phyloP scores from a whole-genome alignment of 805 yeast species.

The Naumovozyma castellii region DNA sequence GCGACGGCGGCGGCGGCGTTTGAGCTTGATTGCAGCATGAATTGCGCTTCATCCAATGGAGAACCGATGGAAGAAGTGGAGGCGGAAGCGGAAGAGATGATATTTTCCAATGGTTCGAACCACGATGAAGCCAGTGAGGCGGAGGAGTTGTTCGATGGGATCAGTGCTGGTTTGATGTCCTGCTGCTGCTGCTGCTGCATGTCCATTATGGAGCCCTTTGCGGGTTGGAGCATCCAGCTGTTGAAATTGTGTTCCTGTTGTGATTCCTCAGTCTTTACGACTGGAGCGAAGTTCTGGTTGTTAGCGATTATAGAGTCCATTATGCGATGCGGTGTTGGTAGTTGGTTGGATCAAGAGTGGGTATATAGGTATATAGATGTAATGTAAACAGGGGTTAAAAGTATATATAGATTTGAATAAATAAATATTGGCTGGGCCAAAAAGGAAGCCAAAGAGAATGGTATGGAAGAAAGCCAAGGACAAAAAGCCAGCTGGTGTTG shows the following conservation, averaged over 20 bases:
- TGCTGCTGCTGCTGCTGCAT: too few species aligned
- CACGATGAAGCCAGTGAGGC: slow-evolving; percentile 7
- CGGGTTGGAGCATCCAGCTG: neutral
- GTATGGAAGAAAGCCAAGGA: too few species aligned
- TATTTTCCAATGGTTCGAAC: slow-evolving; percentile 23
- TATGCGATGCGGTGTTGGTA: too few species aligned
- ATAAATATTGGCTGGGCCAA: too few species aligned
- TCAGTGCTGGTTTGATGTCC: neutral
- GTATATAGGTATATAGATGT: too few species aligned
- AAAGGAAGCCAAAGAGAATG: too few species aligned
- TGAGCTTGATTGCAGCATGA: neutral
- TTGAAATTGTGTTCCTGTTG: neutral
- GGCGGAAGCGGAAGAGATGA: slow-evolving; percentile 19
- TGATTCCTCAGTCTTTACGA: neutral
- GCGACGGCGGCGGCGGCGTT: neutral
- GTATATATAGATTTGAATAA: too few species aligned
- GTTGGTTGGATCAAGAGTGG: too few species aligned
- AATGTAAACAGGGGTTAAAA: too few species aligned
- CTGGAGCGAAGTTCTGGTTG: neutral
- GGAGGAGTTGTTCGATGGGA: neutral
- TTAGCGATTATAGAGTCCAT: slow-evolving; percentile 6
- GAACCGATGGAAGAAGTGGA: slow-evolving; percentile 18
- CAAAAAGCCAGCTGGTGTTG: too few species aligned
- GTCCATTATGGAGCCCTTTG: neutral
- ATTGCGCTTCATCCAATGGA: slow-evolving; percentile 8